These are phyloP conservation scores for Kazachstania psychrophila DNA, from an alignment of 805 yeast species.

Conservation along the genomic window DNA sequence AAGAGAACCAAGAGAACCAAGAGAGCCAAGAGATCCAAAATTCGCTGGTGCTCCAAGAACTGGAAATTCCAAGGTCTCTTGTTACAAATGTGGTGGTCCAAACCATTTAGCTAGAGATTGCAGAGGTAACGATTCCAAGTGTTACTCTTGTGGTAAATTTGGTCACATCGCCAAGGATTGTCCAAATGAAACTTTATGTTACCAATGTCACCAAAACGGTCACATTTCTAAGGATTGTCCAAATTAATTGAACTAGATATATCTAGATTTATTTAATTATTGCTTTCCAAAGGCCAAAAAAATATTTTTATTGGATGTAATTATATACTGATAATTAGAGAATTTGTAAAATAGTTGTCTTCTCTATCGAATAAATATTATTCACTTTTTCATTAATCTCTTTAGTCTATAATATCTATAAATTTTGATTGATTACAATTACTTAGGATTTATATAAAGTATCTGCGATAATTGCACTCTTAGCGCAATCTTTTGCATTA, in stretches of 20 bases:
- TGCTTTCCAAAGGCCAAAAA: no score
- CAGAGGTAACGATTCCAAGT: constrained; percentile 63
- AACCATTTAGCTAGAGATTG: constrained; percentile 91
- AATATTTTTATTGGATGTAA: no score
- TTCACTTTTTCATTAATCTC: no score
- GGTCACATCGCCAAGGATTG: constrained; percentile 90
- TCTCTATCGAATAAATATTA: no score
- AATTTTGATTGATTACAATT: not conserved
- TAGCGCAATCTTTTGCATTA: constrained; percentile 54
- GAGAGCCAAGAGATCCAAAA: constrained; percentile 32
- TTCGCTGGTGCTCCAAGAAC: constrained; percentile 13
- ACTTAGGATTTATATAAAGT: constrained; percentile 33
- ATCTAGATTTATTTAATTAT: no score
- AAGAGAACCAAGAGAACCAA: no score
- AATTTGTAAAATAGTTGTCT: no score
- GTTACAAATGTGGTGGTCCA: constrained; percentile 89
- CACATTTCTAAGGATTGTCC: constrained; percentile 80
- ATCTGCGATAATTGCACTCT: constrained; percentile 57
- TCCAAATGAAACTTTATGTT: constrained; percentile 42
- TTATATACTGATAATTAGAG: no score
- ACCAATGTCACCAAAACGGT: constrained; percentile 51
- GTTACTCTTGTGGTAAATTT: constrained; percentile 85
- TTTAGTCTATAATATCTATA: no score
- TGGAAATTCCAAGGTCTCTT: constrained; percentile 35
- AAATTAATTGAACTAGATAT: constrained; percentile 4